Conservation (phyloP, 495 filamentous ascomycete species). For the Talaromyces borbonicus region DNA sequence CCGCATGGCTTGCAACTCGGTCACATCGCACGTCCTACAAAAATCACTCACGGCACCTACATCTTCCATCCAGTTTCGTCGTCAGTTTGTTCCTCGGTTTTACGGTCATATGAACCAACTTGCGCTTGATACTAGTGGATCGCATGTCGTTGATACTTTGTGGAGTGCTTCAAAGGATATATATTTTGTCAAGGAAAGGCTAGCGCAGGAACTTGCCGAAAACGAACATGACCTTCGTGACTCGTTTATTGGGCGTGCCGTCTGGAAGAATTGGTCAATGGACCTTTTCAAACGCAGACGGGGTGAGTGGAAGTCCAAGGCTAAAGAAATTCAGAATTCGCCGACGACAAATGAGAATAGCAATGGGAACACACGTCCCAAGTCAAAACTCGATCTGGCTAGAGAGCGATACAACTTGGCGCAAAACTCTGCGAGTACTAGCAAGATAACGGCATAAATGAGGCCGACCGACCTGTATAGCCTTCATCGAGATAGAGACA, state of each 20-base stretch:
- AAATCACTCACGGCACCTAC: conserved; percentile 49
- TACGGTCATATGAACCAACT: conserved; percentile 51
- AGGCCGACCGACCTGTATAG: background rate
- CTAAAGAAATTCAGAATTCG: conserved; percentile 38
- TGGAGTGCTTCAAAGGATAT: conserved; percentile 58
- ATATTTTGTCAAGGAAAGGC: conserved; percentile 55
- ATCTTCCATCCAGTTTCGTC: conserved; percentile 48
- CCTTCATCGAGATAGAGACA: too few relatives aligned
- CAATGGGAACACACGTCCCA: conserved; percentile 22
- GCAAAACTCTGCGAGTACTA: conserved; percentile 7
- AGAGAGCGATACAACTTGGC: conserved; percentile 29
- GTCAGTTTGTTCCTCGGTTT: conserved; percentile 52
- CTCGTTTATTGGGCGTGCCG: conserved; percentile 64
- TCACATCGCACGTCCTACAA: conserved; percentile 62
- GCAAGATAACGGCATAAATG: background rate
- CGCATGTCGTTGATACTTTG: conserved; percentile 68
- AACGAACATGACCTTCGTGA: conserved; percentile 60
- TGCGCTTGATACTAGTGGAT: conserved; percentile 60
- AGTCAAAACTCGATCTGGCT: conserved; percentile 39
- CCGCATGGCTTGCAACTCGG: conserved; percentile 45
- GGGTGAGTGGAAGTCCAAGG: conserved; percentile 60
- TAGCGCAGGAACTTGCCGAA: conserved; percentile 52
- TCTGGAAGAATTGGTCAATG: conserved; percentile 89
- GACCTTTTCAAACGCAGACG: conserved; percentile 67
- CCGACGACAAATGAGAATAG: conserved; percentile 12